Percentiles rank a stretch among this genome's conserved stretches.
These are phyloP conservation scores for Fraxinus velutina DNA, from an alignment of 305 asterid genomes.

Conservation along the genomic window DNA sequence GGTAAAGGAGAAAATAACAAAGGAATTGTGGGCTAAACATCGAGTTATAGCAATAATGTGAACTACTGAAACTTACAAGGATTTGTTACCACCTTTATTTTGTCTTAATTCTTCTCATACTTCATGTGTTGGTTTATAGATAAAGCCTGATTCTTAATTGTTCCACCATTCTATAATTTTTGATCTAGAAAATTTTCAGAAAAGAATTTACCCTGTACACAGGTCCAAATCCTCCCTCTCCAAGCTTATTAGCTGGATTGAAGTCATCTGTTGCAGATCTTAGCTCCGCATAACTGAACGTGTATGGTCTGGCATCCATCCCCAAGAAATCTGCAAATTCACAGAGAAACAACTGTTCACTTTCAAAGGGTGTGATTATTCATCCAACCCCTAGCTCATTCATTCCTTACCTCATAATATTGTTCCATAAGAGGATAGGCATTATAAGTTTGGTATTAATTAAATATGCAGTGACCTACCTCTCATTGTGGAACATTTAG, in stretches of 20 bases:
- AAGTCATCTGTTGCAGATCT: conserved; percentile 65
- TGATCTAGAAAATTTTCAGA: neutral
- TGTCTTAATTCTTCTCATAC: neutral
- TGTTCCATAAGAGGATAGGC: neutral
- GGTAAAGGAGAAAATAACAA: neutral
- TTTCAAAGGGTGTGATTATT: neutral
- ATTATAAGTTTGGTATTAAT: neutral
- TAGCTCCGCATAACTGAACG: conserved; percentile 63
- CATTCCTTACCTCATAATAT: neutral
- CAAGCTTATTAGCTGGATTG: conserved; percentile 57
- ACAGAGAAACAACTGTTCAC: conserved; percentile 5
- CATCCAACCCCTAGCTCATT: neutral
- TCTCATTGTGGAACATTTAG: neutral
- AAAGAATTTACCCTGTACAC: conserved; percentile 61
- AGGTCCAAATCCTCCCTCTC: conserved; percentile 93
- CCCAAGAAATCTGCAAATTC: conserved; percentile 58
- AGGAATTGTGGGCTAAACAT: neutral
- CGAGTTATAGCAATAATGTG: neutral
- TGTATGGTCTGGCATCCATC: conserved; percentile 62
- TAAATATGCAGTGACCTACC: neutral
- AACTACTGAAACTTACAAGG: neutral
- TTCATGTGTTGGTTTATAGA: neutral
- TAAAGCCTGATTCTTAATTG: neutral
- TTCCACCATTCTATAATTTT: neutral
- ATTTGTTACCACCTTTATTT: neutral